Conservation (phyloP, 2,329 filamentous ascomycete species). For the Aotearoamyces nothofagi region DNA sequence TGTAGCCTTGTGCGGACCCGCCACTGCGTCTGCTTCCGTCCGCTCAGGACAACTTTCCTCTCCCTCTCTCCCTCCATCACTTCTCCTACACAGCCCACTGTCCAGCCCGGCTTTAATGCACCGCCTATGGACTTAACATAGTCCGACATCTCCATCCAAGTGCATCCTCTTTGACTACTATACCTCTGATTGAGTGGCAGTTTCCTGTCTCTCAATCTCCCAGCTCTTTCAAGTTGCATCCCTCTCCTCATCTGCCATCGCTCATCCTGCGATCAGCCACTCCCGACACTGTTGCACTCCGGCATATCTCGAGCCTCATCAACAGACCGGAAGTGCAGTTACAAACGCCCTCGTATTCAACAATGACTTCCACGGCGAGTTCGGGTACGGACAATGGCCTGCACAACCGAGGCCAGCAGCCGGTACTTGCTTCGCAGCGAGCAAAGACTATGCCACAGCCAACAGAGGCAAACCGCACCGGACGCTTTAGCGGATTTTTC, state of each 20-base stretch:
- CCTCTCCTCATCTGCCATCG: constrained; percentile 16
- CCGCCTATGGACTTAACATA: not conserved
- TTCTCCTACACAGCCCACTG: too few species aligned
- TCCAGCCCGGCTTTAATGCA: too few species aligned
- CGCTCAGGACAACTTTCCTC: too few species aligned
- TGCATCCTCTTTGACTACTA: constrained; percentile 3
- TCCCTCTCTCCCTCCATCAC: too few species aligned
- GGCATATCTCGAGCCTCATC: constrained; percentile 15
- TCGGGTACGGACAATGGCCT: constrained; percentile 18
- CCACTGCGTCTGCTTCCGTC: too few species aligned
- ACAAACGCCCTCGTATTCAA: constrained; percentile 12
- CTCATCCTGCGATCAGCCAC: constrained; percentile 17
- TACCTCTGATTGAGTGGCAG: constrained; percentile 10
- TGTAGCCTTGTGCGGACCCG: too few species aligned
- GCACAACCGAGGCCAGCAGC: constrained; percentile 23
- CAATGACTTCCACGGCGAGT: constrained; percentile 16
- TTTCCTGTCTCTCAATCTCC: constrained; percentile 9
- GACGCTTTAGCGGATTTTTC: constrained; percentile 39
- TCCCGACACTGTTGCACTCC: constrained; percentile 13
- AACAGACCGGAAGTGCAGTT: constrained; percentile 8
- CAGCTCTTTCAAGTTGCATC: constrained; percentile 20
- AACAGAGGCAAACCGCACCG: constrained; percentile 17
- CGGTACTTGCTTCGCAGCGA: constrained; percentile 31
- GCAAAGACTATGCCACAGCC: constrained; percentile 20
- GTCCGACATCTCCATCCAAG: too few species aligned